Evolutionary conservation across 148 eudicot genomes (phyloP).

Genomic region (Vaccinium corymbosum): DNA sequence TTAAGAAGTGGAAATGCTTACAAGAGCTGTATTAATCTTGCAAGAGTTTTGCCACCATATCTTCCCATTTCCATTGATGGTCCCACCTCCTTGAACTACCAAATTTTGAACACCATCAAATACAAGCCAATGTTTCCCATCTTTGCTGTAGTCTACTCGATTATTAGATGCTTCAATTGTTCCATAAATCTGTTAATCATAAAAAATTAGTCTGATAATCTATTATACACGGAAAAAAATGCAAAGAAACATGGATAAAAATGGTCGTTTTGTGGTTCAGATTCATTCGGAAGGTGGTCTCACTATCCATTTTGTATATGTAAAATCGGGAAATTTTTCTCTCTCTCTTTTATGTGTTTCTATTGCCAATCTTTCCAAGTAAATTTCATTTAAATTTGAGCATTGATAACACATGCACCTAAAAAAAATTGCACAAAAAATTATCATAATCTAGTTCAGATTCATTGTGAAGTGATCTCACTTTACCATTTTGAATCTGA

Average conservation of each 20-base stretch:
- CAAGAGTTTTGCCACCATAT: slow-evolving; percentile 87
- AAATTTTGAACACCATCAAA: slow-evolving; percentile 40
- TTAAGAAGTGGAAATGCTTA: slow-evolving; percentile 18
- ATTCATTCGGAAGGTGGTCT: background rate
- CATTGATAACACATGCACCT: background rate
- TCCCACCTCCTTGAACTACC: slow-evolving; percentile 55
- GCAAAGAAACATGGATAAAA: too few species aligned
- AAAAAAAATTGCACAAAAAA: background rate
- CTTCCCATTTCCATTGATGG: slow-evolving; percentile 63
- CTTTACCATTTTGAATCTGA: too few species aligned
- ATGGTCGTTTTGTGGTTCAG: background rate
- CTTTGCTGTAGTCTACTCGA: slow-evolving; percentile 40
- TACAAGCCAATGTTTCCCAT: slow-evolving; percentile 47
- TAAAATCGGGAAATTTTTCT: background rate
- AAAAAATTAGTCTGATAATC: background rate
- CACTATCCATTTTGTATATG: background rate
- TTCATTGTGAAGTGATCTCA: background rate
- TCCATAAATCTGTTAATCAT: slow-evolving; percentile 48
- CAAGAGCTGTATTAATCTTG: slow-evolving; percentile 50
- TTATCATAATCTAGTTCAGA: background rate
- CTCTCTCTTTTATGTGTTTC: background rate
- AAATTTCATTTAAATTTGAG: background rate
- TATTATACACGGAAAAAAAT: too few species aligned
- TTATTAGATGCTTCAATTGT: slow-evolving; percentile 48
- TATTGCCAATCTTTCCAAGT: background rate